Percentiles rank a stretch among this genome's conserved stretches.
Evolutionary conservation across 345 rosid genomes (phyloP).

Genomic region (Pseudoturritis turrita): DNA sequence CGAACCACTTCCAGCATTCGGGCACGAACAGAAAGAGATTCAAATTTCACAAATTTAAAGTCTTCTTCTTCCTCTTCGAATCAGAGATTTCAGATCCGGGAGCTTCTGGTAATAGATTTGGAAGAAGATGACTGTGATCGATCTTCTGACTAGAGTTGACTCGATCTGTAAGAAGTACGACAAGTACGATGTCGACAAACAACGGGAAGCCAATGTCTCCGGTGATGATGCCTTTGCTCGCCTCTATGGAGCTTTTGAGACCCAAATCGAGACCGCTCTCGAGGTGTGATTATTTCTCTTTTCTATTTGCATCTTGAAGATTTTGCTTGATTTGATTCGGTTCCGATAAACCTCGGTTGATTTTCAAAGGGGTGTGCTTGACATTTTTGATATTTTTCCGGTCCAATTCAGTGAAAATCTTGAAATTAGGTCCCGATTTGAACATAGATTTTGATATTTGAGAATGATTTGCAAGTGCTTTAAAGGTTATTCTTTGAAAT

Average conservation of each 20-base stretch:
- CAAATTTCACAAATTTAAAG: not conserved
- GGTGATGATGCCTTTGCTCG: constrained; percentile 95
- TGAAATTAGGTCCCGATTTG: not conserved
- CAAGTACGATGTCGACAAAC: constrained; percentile 86
- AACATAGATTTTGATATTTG: not conserved
- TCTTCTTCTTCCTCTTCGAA: constrained; percentile 1
- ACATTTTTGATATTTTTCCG: not conserved
- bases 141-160: constrained; percentile 84
- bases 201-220: constrained; percentile 69
- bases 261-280: constrained; percentile 71
- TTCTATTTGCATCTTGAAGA: not conserved
- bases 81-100: constrained; percentile 24
- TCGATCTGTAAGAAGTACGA: constrained; percentile 95
- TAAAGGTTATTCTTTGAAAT: not conserved
- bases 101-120: not conserved
- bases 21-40: constrained; percentile 11
- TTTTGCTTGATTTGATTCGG: constrained; percentile 13
- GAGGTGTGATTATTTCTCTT: constrained; percentile 46
- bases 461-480: not conserved
- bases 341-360: not conserved
- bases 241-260: constrained; percentile 57
- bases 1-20: not conserved
- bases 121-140: constrained; percentile 86
- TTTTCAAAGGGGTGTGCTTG: not conserved
- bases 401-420: not conserved